Base-by-base conservation (phyloP, 345 rosid species). In the Brassica incana region DNA sequence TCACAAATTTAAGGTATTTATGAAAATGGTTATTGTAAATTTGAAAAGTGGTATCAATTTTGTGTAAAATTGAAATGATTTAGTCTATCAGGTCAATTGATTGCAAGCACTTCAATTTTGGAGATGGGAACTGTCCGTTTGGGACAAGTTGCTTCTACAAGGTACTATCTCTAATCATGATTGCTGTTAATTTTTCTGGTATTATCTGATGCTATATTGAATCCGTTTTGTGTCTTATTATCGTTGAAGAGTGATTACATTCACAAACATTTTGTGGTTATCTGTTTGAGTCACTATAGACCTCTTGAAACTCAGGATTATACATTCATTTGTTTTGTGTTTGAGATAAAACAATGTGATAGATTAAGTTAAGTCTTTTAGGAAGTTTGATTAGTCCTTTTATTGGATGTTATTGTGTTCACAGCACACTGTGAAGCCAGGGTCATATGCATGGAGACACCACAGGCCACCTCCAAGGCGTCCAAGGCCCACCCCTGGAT, bases 61-160 rank as follows among this genome's bases (percentile, higher is more conserved):
- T 29, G 30, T 2, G 30, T 29, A 29, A 29, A 29, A 29, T 29
- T 29, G 30, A 29, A 29, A 29, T 27, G n/a, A n/a, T n/a, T 59
- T 15, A 35, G 71, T 69, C 67, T 52, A 35, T 52, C 88, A 95
- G 98, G 74, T 91, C 93, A 32, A 93, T 91, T 35, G 91, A 95
- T 82, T 95, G 98, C 88, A 95, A 88, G 88, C 93, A 93, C 83
- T 95, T 95, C 72, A 88, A 91, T 78, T 89, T 90, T 54, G 97
- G 99, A 35, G 92, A 91, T 82, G 97, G 97, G 73, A 91, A 87
- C 77, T 93, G 98, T 78, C 99, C 93, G 27, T 95, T 95, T 77
- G 98, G 99, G 62, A 88, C 94, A 43, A 95, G 99, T 83, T 93
- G 98, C 81, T 95, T 95, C 77, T 95, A 95, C 88, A 95, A 90